These are phyloP conservation scores for Dujonia santamariae DNA, from an alignment of 1,139 yeast genomes.

Conservation along the genomic window DNA sequence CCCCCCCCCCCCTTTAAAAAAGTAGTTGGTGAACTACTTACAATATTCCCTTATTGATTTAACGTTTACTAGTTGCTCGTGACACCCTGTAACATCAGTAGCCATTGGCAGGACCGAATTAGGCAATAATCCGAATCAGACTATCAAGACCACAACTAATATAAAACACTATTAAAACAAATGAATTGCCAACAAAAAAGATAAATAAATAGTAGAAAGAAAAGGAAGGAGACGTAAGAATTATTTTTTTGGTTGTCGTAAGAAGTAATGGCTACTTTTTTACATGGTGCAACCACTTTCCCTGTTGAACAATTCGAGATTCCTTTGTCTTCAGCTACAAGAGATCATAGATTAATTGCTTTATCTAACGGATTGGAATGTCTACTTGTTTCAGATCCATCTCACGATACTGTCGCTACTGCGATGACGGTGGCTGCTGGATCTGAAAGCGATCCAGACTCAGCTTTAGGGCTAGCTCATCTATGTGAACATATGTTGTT, in stretches of 20 bases:
- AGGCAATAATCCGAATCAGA: too few relatives aligned
- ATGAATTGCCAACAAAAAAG: too few relatives aligned
- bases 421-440: conserved; percentile 58
- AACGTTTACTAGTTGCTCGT: too few relatives aligned
- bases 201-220: too few relatives aligned
- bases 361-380: conserved; percentile 53
- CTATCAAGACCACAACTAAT: too few relatives aligned
- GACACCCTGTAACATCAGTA: too few relatives aligned
- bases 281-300: conserved; percentile 13
- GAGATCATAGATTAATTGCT: conserved; percentile 41
- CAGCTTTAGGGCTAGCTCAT: conserved; percentile 64
- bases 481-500: conserved; percentile 69
- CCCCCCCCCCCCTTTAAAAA: too few relatives aligned
- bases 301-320: conserved; percentile 23
- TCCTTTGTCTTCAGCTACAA: conserved; percentile 29
- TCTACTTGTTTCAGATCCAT: conserved; percentile 57
- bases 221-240: neutral
- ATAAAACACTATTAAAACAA: too few relatives aligned
- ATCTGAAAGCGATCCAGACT: conserved; percentile 57
- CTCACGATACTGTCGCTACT: conserved; percentile 39
- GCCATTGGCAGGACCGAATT: too few relatives aligned
- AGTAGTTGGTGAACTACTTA: too few relatives aligned
- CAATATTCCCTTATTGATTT: too few relatives aligned
- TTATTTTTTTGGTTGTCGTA: neutral
- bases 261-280: neutral